A percentile compares a stretch with the other conserved stretches of the same genome.
phyloP scores from a whole-genome alignment of 1,139 yeast species.

The Yamadazyma dushanensis region DNA sequence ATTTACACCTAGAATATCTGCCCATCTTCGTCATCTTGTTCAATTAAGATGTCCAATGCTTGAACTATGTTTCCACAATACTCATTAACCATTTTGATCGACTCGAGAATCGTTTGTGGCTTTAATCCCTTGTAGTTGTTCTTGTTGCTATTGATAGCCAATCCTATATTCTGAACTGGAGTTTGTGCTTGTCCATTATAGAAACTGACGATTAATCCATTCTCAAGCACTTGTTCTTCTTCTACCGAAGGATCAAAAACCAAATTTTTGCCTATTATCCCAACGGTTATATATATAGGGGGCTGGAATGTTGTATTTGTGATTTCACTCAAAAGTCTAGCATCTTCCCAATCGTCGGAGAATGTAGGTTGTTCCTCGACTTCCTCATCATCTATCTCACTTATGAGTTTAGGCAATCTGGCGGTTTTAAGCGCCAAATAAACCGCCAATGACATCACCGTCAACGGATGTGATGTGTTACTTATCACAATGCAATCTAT shows the following conservation, averaged over 20 bases:
- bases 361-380: conserved; percentile 89
- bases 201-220: conserved; percentile 75
- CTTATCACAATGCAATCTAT: conserved; percentile 81
- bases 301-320: conserved; percentile 50
- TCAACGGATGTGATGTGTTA: conserved; percentile 66
- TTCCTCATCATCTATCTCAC: conserved; percentile 56
- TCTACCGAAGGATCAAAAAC: conserved; percentile 81
- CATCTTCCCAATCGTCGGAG: conserved; percentile 79
- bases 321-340: conserved; percentile 43
- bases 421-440: conserved; percentile 83
- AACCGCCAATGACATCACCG: conserved; percentile 72
- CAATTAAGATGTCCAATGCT: conserved; percentile 42
- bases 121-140: conserved; percentile 42
- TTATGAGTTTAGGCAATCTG: conserved; percentile 67
- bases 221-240: conserved; percentile 85
- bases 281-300: conserved; percentile 74
- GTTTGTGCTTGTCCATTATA: conserved; percentile 61
- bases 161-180: conserved; percentile 59
- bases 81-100: conserved; percentile 33
- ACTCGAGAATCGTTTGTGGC: conserved; percentile 25
- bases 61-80: conserved; percentile 35
- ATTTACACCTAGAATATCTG: conserved; percentile 21
- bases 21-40: conserved; percentile 37
- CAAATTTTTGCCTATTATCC: conserved; percentile 66
- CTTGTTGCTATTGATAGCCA: conserved; percentile 45